Percentiles rank a stretch among this genome's conserved stretches.
Conservation (phyloP, 2,329 filamentous ascomycete genomes). For the Diaporthe humulicola region DNA sequence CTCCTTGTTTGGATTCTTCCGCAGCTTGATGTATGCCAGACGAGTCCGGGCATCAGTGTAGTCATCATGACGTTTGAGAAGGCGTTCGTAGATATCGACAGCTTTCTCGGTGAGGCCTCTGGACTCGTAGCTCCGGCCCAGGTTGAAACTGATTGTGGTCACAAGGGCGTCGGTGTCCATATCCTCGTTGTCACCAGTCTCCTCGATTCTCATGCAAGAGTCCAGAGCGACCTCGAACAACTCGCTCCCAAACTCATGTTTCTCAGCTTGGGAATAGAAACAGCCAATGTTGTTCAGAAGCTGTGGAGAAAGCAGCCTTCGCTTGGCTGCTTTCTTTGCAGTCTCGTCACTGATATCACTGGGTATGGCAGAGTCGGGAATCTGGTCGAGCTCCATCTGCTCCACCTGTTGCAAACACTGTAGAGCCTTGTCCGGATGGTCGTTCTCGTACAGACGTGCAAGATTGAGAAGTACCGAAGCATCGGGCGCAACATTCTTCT, state of each 20-base stretch:
- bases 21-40: slow-evolving; percentile 89
- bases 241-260: slow-evolving; percentile 82
- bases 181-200: slow-evolving; percentile 78
- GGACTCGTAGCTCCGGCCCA: slow-evolving; percentile 93
- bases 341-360: slow-evolving; percentile 71
- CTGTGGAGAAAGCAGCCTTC: slow-evolving; percentile 87
- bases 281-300: slow-evolving; percentile 97
- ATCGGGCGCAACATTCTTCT: slow-evolving; percentile 85
- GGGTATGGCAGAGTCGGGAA: slow-evolving; percentile 78
- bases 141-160: slow-evolving; percentile 96
- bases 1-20: slow-evolving; percentile 84
- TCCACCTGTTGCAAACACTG: slow-evolving; percentile 94
- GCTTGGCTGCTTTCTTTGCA: slow-evolving; percentile 71
- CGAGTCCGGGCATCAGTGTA: slow-evolving; percentile 93
- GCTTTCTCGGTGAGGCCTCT: slow-evolving; percentile 86
- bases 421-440: slow-evolving; percentile 89
- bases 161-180: slow-evolving; percentile 92
- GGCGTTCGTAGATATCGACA: slow-evolving; percentile 86
- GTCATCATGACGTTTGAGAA: slow-evolving; percentile 87
- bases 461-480: slow-evolving; percentile 91
- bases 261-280: slow-evolving; percentile 91
- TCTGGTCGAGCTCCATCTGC: slow-evolving; percentile 85
- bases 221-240: slow-evolving; percentile 93
- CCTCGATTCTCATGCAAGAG: slow-evolving; percentile 85
- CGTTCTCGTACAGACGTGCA: slow-evolving; percentile 88